Conservation (phyloP, 2,329 filamentous ascomycete genomes). For the Tolypocladium tundrense region DNA sequence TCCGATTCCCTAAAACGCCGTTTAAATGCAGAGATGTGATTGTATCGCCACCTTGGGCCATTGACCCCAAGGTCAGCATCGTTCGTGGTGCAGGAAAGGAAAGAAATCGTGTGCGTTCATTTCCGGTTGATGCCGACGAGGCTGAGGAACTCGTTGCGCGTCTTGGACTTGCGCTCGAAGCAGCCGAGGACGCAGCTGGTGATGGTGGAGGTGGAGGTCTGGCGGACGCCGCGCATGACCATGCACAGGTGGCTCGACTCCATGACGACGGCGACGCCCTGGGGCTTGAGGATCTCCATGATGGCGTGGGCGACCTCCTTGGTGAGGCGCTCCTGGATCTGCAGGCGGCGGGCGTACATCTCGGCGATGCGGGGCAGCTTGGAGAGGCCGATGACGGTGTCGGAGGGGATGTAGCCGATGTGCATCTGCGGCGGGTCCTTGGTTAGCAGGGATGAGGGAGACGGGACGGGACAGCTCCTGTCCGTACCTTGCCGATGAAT, state of each 20-base stretch:
- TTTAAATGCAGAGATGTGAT: not conserved
- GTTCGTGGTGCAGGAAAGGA: not conserved
- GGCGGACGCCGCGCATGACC: slow-evolving; percentile 98
- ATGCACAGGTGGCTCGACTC: slow-evolving; percentile 95
- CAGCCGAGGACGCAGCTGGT: slow-evolving; percentile 97
- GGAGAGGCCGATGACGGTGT: slow-evolving; percentile 86
- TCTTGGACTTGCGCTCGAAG: slow-evolving; percentile 87
- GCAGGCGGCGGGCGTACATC: slow-evolving; percentile 87
- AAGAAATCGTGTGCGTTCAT: not conserved
- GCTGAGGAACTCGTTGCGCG: slow-evolving; percentile 88
- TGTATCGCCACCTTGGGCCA: not conserved
- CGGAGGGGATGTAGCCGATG: slow-evolving; percentile 91
- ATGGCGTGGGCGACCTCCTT: slow-evolving; percentile 93
- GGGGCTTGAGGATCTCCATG: slow-evolving; percentile 83
- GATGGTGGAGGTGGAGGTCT: slow-evolving; percentile 76
- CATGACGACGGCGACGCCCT: slow-evolving; percentile 95
- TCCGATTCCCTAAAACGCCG: not conserved
- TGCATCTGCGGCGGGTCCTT: slow-evolving; percentile 62
- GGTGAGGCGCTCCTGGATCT: slow-evolving; percentile 93
- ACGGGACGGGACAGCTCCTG: not conserved
- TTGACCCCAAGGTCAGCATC: not conserved
- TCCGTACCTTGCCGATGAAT: slow-evolving; percentile 77
- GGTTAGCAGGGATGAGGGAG: not conserved
- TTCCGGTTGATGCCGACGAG: slow-evolving; percentile 52
- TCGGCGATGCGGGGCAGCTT: slow-evolving; percentile 94